Base-by-base conservation (phyloP, 805 yeast genomes). In the Yarrowia deformans region DNA sequence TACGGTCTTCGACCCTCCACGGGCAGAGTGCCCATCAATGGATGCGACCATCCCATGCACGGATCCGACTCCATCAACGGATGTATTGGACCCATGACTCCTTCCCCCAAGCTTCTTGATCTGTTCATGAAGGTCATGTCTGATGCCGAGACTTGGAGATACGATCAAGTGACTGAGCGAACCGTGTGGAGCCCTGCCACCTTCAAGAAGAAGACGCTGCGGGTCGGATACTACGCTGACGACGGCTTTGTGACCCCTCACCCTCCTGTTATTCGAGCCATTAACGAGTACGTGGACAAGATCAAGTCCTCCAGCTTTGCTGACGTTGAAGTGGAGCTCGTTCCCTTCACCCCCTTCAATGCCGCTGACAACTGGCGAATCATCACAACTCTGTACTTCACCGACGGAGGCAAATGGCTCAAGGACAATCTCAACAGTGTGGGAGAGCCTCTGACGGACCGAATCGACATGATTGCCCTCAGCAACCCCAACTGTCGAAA, bases 401-500 rank as follows among this genome's bases (percentile, higher is more conserved):
- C 87, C 72, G 96, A 91, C 77, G 94, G 94, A 61, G 90, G 89
- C 75, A 77, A 79, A 71, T 84, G 82, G 70, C 88, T 87, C 74
- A 80, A 83, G 64, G 81, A 81, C 58, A 76, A 85, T 73, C 76
- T 90, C 70, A 78, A 80, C 19, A 83, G 79, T 5, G 85, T 90
- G 14, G 93, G 94, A 54, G 94, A 91, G 76, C 93, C 93, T 43
- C 77, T 88, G 70, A 76, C 80, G 16, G 87, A 87, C 70, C 82
- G 89, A 73, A 87, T 91, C 48, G 83, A 86, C 16, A 79, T 81
- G 70, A 75, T 84, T 14, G 79, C 84, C 34, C 75, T 82, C 10
- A 91, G 88, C 72, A 84, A 85, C 77, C 69, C 71, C 39, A 66
- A 70, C 48, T 74, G 73, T 5, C 70, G 70, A 50, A 67, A 64